phyloP scores from a whole-genome alignment of 441 rosid genomes.

The Adansonia rubrostipa region DNA sequence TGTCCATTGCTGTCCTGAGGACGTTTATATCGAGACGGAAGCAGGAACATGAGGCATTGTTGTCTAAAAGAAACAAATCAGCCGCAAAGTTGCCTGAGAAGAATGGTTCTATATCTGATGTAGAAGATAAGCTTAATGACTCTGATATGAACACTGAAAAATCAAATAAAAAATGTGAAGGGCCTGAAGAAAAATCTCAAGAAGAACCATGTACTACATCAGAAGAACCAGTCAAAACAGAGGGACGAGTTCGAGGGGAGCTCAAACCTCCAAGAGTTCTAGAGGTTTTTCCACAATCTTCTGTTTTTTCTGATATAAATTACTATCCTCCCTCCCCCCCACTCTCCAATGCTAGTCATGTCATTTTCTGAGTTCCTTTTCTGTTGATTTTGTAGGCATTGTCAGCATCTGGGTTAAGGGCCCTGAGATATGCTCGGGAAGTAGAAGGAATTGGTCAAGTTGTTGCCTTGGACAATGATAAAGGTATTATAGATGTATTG shows the following conservation, averaged over 20 bases:
- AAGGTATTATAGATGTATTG: slow-evolving; percentile 48
- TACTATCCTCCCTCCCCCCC: background rate
- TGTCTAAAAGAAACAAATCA: slow-evolving; percentile 62
- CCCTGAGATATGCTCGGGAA: slow-evolving; percentile 91
- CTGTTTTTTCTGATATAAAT: background rate
- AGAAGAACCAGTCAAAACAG: slow-evolving; percentile 53
- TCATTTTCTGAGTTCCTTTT: slow-evolving; percentile 17
- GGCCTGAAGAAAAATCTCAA: slow-evolving; percentile 40
- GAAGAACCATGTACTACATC: slow-evolving; percentile 46
- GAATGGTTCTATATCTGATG: slow-evolving; percentile 41
- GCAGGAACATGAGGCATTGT: slow-evolving; percentile 72
- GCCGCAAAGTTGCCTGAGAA: slow-evolving; percentile 51
- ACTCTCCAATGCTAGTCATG: background rate
- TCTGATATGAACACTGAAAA: slow-evolving; percentile 39
- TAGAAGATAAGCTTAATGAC: slow-evolving; percentile 41
- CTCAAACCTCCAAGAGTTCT: slow-evolving; percentile 88
- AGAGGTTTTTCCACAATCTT: slow-evolving; percentile 57
- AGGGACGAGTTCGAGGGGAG: slow-evolving; percentile 53
- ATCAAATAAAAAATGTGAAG: slow-evolving; percentile 54
- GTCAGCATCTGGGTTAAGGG: slow-evolving; percentile 94
- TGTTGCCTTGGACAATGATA: slow-evolving; percentile 92
- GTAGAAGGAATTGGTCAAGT: slow-evolving; percentile 91
- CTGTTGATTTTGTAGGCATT: slow-evolving; percentile 60
- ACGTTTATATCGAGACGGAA: slow-evolving; percentile 65
- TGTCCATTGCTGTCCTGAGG: slow-evolving; percentile 91